phyloP scores from a whole-genome alignment of 345 rosid genomes.

The Eucalyptus regnans region DNA sequence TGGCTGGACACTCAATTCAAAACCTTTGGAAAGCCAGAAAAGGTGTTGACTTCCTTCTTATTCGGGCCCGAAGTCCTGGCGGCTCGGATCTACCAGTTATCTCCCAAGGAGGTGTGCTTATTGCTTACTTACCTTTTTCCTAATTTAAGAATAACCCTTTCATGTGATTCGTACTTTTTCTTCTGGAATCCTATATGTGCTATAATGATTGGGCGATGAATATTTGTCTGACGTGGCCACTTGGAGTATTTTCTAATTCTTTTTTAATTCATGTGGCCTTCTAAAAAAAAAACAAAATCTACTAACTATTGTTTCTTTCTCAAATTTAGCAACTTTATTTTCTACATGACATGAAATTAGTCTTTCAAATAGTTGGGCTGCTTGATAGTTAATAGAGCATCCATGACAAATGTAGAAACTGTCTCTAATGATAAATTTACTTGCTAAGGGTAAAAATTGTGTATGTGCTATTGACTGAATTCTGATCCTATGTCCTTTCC shows the following conservation, averaged over 20 bases:
- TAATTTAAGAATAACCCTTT: neutral
- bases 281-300: neutral
- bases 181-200: neutral
- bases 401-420: neutral
- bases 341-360: neutral
- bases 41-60: neutral
- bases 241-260: neutral
- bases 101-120: conserved; percentile 6
- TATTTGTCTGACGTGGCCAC: neutral
- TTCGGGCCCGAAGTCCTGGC: conserved; percentile 20
- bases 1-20: conserved; percentile 16
- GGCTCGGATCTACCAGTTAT: conserved; percentile 9
- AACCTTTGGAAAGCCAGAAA: neutral
- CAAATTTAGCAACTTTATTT: neutral
- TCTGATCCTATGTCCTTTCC: rapidly evolving
- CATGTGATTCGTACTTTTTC: neutral
- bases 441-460: neutral
- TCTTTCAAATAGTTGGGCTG: neutral
- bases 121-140: neutral
- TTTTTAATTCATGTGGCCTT: neutral
- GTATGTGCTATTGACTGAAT: neutral
- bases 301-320: neutral
- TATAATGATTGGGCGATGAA: neutral
- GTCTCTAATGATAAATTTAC: neutral
- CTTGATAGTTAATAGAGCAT: neutral